A percentile compares a stretch with the other conserved stretches of the same genome.
These are phyloP conservation scores for Podospora comata DNA, from an alignment of 495 filamentous ascomycete species.

Conservation along the genomic window DNA sequence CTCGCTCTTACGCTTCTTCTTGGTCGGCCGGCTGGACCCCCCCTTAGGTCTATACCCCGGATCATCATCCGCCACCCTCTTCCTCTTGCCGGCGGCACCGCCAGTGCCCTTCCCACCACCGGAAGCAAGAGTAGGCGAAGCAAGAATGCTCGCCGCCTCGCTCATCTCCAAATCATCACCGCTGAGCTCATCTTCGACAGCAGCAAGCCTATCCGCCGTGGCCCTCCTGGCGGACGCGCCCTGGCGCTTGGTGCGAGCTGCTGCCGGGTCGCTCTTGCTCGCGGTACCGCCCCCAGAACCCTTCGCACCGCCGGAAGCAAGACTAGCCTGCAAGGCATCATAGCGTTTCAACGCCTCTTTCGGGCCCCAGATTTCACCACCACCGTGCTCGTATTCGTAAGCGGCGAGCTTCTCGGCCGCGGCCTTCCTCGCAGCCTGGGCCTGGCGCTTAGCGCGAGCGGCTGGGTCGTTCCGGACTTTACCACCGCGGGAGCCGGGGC, in stretches of 20 bases:
- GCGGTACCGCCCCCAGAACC: slow-evolving; percentile 10
- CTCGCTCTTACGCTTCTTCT: slow-evolving; percentile 60
- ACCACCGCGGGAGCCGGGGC: slow-evolving; percentile 25
- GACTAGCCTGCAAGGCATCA: neutral
- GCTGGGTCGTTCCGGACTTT: slow-evolving; percentile 21
- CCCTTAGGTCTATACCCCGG: slow-evolving; percentile 68
- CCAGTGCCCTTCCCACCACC: slow-evolving; percentile 17
- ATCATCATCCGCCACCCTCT: slow-evolving; percentile 65
- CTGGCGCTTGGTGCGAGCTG: slow-evolving; percentile 28
- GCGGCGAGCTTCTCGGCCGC: slow-evolving; percentile 20
- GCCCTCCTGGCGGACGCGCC: slow-evolving; percentile 17
- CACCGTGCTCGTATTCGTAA: slow-evolving; percentile 32
- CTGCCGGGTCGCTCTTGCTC: slow-evolving; percentile 10
- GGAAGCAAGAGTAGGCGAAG: slow-evolving; percentile 46
- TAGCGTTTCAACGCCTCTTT: too few species aligned
- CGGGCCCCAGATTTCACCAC: slow-evolving; percentile 19
- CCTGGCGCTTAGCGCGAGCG: slow-evolving; percentile 29
- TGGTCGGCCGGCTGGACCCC: slow-evolving; percentile 53
- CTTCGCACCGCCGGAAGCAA: too few species aligned
- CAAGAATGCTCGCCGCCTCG: slow-evolving; percentile 22
- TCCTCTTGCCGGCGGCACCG: slow-evolving; percentile 28
- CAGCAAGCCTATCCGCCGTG: slow-evolving; percentile 17
- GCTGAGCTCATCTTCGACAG: slow-evolving; percentile 33
- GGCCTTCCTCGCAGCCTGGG: slow-evolving; percentile 14
- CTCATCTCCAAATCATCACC: slow-evolving; percentile 35